Percentiles rank a stretch among this genome's conserved stretches.
These are phyloP conservation scores for Calonectria hawksworthii DNA, from an alignment of 2,329 filamentous ascomycete species.

Conservation along the genomic window DNA sequence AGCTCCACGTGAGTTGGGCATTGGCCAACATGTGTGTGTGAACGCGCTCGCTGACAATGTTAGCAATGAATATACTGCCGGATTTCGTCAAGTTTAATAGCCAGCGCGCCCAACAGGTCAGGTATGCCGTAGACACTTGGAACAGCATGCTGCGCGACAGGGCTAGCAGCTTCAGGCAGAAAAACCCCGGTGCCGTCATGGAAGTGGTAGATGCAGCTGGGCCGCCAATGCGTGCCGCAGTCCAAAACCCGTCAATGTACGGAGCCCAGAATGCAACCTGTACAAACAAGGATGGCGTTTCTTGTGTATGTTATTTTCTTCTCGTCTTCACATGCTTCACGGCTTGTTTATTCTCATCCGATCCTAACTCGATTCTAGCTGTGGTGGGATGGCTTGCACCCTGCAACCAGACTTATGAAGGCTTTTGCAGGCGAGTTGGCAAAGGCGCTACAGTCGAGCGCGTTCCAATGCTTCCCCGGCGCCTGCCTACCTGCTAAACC, in stretches of 20 bases:
- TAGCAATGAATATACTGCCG: neutral
- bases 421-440: neutral
- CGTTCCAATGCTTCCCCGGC: neutral
- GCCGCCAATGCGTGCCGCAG: conserved; percentile 57
- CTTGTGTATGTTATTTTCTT: conserved; percentile 48
- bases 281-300: conserved; percentile 56
- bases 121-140: conserved; percentile 53
- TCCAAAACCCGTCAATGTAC: conserved; percentile 57
- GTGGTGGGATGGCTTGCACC: neutral
- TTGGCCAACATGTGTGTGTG: no score
- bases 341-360: conserved; percentile 60
- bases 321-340: conserved; percentile 43
- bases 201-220: conserved; percentile 56
- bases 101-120: conserved; percentile 41
- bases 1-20: conserved; percentile 62
- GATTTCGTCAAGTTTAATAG: neutral
- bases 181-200: neutral
- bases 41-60: neutral
- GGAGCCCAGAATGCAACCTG: conserved; percentile 59
- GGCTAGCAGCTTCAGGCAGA: conserved; percentile 50
- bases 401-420: neutral
- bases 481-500: neutral
- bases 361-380: neutral
- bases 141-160: conserved; percentile 51
- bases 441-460: neutral